phyloP scores from a whole-genome alignment of 345 rosid species.

The Lepidium sativum region DNA sequence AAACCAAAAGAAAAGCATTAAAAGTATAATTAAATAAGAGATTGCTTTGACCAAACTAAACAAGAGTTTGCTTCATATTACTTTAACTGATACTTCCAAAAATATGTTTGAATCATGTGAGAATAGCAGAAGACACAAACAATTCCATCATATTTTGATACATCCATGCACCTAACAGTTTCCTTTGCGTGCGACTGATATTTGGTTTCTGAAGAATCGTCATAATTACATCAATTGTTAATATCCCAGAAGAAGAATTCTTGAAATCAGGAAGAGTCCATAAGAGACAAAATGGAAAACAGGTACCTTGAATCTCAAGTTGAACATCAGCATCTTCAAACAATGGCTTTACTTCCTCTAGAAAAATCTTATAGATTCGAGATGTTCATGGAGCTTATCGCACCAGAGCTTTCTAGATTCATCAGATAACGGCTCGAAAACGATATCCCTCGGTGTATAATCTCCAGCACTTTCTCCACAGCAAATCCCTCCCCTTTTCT shows the following conservation, averaged over 20 bases:
- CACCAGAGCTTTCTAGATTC: conserved; percentile 60
- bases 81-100: background rate
- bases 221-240: background rate
- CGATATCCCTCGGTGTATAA: conserved; percentile 53
- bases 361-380: conserved; percentile 63
- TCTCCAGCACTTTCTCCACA: conserved; percentile 35
- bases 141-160: conserved; percentile 64
- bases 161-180: conserved; percentile 46
- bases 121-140: conserved; percentile 37
- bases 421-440: conserved; percentile 56
- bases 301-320: conserved; percentile 59
- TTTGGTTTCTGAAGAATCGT: conserved; percentile 49
- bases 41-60: background rate
- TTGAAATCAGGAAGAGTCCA: background rate
- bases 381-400: conserved; percentile 41
- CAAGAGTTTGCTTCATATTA: background rate
- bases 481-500: conserved; percentile 39
- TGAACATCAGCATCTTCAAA: conserved; percentile 71
- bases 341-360: conserved; percentile 62
- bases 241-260: background rate
- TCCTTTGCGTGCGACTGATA: conserved; percentile 78
- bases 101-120: background rate
- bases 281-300: background rate
- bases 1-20: background rate
- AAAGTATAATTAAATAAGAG: background rate